A percentile compares a stretch with the other conserved stretches of the same genome.
Conservation (phyloP, 2,329 filamentous ascomycete genomes). For the Polytolypa hystricis region DNA sequence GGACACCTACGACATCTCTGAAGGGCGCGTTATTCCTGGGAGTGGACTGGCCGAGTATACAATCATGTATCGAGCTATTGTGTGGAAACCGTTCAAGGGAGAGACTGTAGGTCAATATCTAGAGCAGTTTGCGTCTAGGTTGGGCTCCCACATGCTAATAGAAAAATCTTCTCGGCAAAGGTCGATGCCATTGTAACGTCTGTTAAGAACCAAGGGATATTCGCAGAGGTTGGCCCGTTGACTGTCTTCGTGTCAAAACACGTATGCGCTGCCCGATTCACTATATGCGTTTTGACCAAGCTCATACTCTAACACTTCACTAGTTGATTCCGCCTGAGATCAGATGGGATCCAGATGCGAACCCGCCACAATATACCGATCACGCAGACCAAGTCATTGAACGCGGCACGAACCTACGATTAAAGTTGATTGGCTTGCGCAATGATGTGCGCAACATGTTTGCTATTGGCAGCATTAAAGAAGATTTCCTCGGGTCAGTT, state of each 20-base stretch:
- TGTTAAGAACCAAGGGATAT: conserved; percentile 84
- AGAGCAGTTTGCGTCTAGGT: not conserved
- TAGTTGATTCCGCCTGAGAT: conserved; percentile 86
- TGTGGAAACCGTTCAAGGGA: conserved; percentile 96
- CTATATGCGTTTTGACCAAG: not conserved
- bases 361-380: conserved; percentile 93
- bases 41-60: conserved; percentile 90
- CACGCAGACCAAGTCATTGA: conserved; percentile 91
- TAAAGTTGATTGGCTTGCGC: conserved; percentile 89
- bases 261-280: conserved; percentile 43
- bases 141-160: conserved; percentile 20
- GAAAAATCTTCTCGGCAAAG: conserved; percentile 38
- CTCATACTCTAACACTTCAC: conserved; percentile 6
- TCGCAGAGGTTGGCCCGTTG: conserved; percentile 38
- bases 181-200: conserved; percentile 89
- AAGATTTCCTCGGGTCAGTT: conserved; percentile 44
- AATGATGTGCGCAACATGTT: conserved; percentile 92
- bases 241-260: conserved; percentile 49
- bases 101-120: conserved; percentile 73
- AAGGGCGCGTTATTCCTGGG: conserved; percentile 82
- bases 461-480: conserved; percentile 95
- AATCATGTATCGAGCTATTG: conserved; percentile 86
- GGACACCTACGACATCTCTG: conserved; percentile 89
- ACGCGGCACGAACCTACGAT: conserved; percentile 80
- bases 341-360: conserved; percentile 90